Conservation (phyloP, 164 flowering plant species). For the Chloranthus sessilifolius region DNA sequence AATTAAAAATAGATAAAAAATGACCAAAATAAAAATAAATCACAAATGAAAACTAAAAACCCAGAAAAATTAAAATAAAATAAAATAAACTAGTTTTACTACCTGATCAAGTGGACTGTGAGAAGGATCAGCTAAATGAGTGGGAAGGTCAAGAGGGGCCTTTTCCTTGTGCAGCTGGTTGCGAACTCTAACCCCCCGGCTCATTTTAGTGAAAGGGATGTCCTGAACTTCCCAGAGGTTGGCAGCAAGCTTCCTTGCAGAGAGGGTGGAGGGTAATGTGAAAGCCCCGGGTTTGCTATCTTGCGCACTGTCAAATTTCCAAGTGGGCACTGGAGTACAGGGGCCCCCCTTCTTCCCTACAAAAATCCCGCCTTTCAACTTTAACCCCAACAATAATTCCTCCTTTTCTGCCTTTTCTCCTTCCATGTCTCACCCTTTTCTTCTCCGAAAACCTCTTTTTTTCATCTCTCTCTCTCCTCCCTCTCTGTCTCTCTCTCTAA, state of each 20-base stretch:
- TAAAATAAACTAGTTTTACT: background rate
- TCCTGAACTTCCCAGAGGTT: conserved; percentile 59
- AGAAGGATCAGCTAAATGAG: conserved; percentile 41
- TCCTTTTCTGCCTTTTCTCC: conserved; percentile 51
- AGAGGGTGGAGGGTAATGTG: conserved; percentile 20
- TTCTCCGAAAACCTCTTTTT: no score
- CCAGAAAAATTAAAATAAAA: background rate
- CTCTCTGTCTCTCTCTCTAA: conserved; percentile 10
- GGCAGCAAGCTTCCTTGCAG: conserved; percentile 74
- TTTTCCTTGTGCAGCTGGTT: conserved; percentile 28
- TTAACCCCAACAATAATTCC: conserved; percentile 44
- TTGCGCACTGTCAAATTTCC: conserved; percentile 37
- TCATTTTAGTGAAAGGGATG: conserved; percentile 34
- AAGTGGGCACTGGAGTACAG: conserved; percentile 62
- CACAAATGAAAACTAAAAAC: background rate
- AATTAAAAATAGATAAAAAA: background rate
- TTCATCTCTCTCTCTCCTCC: conserved; percentile 23
- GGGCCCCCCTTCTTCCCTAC: conserved; percentile 55
- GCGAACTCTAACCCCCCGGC: conserved; percentile 23
- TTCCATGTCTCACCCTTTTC: conserved; percentile 24
- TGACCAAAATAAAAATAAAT: background rate
- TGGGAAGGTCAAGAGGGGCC: conserved; percentile 25
- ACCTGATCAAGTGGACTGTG: conserved; percentile 35
- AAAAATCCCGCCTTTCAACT: conserved; percentile 46
- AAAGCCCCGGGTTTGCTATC: conserved; percentile 8